Conservation (phyloP, 768 basidiomycete genomes). For the Amanita exitialis region DNA sequence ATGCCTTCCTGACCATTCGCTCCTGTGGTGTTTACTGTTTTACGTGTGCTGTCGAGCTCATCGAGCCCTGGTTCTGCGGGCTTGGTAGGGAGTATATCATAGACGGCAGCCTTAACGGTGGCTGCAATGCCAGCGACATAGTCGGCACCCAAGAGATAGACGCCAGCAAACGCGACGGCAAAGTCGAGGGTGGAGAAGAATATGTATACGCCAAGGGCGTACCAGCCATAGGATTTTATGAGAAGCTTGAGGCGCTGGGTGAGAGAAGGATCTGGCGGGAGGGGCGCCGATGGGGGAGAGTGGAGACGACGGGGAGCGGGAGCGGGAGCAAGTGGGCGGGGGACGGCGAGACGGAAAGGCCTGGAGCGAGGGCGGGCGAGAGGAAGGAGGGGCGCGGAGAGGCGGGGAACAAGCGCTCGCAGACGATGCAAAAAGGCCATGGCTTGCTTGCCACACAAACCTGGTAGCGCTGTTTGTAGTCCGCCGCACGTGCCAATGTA, state of each 20-base stretch:
- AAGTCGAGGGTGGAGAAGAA: slow-evolving; percentile 73
- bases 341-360: slow-evolving; percentile 3
- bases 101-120: slow-evolving; percentile 40
- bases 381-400: slow-evolving; percentile 9
- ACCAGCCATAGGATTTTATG: slow-evolving; percentile 91
- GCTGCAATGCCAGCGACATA: slow-evolving; percentile 66
- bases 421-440: slow-evolving; percentile 3
- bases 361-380: slow-evolving; percentile 13
- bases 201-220: slow-evolving; percentile 86
- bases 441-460: not conserved
- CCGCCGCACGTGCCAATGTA: slow-evolving; percentile 1
- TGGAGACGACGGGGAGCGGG: slow-evolving; percentile 6
- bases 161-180: slow-evolving; percentile 68
- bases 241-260: slow-evolving; percentile 71
- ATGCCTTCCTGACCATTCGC: slow-evolving; percentile 54
- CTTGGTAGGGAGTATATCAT: slow-evolving; percentile 34
- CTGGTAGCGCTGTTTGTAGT: not conserved
- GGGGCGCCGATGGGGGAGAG: slow-evolving; percentile 8
- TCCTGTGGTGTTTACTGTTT: slow-evolving; percentile 15
- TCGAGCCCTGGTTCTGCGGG: slow-evolving; percentile 61
- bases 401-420: not conserved
- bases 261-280: slow-evolving; percentile 44
- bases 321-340: slow-evolving; percentile 3
- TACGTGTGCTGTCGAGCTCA: slow-evolving; percentile 39
- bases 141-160: slow-evolving; percentile 86